Evolutionary conservation across 2,329 filamentous ascomycete genomes (phyloP), one percentile per base, ranked within the genome.

Genomic region (Westerdykella sp.): DNA sequence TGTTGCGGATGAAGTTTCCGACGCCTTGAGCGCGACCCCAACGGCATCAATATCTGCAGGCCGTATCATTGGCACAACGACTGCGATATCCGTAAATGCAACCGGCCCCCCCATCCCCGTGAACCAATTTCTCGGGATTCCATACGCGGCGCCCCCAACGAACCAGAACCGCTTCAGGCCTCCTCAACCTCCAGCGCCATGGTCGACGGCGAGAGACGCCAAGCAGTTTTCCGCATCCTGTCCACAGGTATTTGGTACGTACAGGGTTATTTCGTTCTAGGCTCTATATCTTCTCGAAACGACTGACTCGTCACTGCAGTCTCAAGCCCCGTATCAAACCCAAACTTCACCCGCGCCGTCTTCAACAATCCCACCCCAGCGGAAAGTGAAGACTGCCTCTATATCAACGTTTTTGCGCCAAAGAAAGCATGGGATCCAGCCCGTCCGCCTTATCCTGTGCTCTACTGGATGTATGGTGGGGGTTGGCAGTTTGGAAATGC

Each of bases 401-500:
- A 59, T 12, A 44, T 63, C 12, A 59, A 67, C 42, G 54, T 65
- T 1, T 49, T 56, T n/a, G 51, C 50, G 2, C 63, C 62, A 11
- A 43, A 34, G 6, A 39, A 38, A 14, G 13, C 36, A 18, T 18
- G 36, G 14, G 15, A 35, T 13, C 22, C 22, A n/a, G 13, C 37
- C n/a, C 25, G 35, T 16, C 31, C 30, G 7, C 15, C 12, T 2
- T 34, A 32, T 21, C 30, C 36, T 6, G 38, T 47, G 7, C 37
- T 47, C 21, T 47, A 37, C 31, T 47, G 45, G 45, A 43, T 47
- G 15, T 38, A 47, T 21, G 42, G 42, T 12, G 45, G 45, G 11
- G 34, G 14, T 5, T 28, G 40, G 10, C 18, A 15, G 7, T 47
- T 41, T 42, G 45, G 45, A 6, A 42, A 38, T 16, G 34, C 25